A percentile compares a stretch with the other conserved stretches of the same genome.
Evolutionary conservation across 768 basidiomycete genomes (phyloP).

Genomic region (Tricholoma bakamatsutake): DNA sequence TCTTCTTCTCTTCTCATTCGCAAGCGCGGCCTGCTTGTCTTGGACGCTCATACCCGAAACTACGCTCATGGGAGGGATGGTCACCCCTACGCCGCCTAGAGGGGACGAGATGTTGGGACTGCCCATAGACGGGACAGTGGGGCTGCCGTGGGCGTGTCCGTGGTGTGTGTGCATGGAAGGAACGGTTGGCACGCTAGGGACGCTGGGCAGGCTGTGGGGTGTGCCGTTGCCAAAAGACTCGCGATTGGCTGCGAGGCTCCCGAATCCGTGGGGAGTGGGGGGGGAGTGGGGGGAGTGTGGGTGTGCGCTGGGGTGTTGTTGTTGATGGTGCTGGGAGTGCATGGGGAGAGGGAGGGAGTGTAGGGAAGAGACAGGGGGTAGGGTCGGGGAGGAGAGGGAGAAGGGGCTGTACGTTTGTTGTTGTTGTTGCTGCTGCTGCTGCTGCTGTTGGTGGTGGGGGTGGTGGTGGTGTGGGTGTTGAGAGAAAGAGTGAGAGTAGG

Average conservation of each 20-base stretch:
- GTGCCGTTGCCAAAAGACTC: neutral
- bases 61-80: neutral
- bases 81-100: neutral
- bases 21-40: slow-evolving; percentile 55
- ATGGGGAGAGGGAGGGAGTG: slow-evolving; percentile 6
- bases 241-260: slow-evolving; percentile 11
- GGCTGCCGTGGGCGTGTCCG: neutral
- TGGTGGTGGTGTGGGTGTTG: slow-evolving; percentile 8
- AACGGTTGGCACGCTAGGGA: neutral
- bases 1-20: slow-evolving; percentile 78
- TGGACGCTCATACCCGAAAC: neutral
- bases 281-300: slow-evolving; percentile 2
- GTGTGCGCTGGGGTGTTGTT: slow-evolving; percentile 10
- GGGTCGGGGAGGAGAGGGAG: slow-evolving; percentile 22
- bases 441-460: neutral
- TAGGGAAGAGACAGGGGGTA: slow-evolving; percentile 13
- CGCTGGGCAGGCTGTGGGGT: neutral
- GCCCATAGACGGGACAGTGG: neutral
- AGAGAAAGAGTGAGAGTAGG: slow-evolving; percentile 20
- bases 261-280: slow-evolving; percentile 2
- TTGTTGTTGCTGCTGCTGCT: slow-evolving; percentile 2
- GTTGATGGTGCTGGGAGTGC: slow-evolving; percentile 11
- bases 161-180: slow-evolving; percentile 2
- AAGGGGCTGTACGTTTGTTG: slow-evolving; percentile 21
- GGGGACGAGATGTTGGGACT: neutral